Base-by-base conservation (phyloP, 768 basidiomycete species). In the Russula sp. region DNA sequence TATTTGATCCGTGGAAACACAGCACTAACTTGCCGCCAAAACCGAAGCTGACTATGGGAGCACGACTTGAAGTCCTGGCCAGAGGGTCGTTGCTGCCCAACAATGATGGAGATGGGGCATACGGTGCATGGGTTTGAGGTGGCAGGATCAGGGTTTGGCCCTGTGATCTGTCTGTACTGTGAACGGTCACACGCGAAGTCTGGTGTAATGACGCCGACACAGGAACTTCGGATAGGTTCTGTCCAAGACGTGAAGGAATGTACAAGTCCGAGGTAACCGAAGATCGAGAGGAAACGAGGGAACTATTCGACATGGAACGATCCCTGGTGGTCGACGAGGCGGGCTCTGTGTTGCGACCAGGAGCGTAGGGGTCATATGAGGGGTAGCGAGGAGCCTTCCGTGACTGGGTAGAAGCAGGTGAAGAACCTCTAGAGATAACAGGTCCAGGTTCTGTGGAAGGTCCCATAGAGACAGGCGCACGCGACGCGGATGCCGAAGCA, bases 1-100 rank as follows among this genome's bases (percentile, higher is more conserved):
- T 82, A 14, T 82, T 77, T 57, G 83, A 80, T 34, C 84, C 83
- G 69, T 92, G 93, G 78, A 96, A 97, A 73, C 91, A 95, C 9
- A 92, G 88, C 10, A 95, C 82, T 62, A 98, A 70, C 71, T 89
- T 89, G 13, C 95, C 95, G n/a, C 94, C 94, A 70, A 95, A 94
- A 0, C 96, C 96, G 70, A 98, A 97, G 66, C 85, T 89, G 59
- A 95, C 78, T 32, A 97, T 79, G 0, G 95, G 95, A 10, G 87
- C 84, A 42, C 85, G 84, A 60, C 83, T 83, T 3, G 86, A 79
- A 6, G 88, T 86, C 50, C 92, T 83, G 32, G 87, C 86, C 2
- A 94, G 76, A 6, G 90, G 90, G 72, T 94, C 92, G 69, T 94
- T 92, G 8, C 87, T 82, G 30, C 90, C 92, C 51, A 92, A 72